Conservation (phyloP, 1,139 yeast species). For the Diutina rugosa region DNA sequence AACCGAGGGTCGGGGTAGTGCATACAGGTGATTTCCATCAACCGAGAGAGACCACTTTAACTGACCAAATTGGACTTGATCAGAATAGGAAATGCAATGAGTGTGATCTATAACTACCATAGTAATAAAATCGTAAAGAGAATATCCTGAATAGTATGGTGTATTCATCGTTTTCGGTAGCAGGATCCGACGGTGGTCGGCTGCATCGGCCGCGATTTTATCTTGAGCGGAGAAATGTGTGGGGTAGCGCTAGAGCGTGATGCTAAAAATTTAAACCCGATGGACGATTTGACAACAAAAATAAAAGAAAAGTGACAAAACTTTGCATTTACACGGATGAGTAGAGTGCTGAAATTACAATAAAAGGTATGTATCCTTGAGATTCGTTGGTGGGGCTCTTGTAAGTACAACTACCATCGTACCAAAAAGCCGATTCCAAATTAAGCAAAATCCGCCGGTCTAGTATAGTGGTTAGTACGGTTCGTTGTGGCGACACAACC, state of each 20-base stretch:
- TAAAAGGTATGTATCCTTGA: too few species aligned
- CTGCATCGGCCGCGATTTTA: not conserved
- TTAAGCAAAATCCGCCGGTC: not conserved
- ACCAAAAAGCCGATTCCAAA: not conserved
- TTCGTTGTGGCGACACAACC: not conserved
- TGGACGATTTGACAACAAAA: not conserved
- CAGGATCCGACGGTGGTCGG: not conserved
- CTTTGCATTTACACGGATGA: not conserved
- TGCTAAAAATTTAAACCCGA: not conserved
- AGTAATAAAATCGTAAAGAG: too few species aligned
- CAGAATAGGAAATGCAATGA: too few species aligned
- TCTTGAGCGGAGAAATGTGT: not conserved
- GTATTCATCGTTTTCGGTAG: not conserved
- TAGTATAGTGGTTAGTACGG: not conserved
- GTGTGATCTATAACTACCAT: too few species aligned
- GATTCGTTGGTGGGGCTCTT: too few species aligned
- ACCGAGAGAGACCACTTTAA: too few species aligned
- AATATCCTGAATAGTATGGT: too few species aligned
- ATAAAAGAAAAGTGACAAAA: not conserved
- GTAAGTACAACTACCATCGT: not conserved
- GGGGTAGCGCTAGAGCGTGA: not conserved
- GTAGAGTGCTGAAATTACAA: too few species aligned
- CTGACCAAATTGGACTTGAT: too few species aligned
- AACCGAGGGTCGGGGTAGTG: not conserved
- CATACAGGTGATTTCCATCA: not conserved